Evolutionary conservation across 306 rosid genomes (phyloP).

Genomic region (Trichosanthes truncata): DNA sequence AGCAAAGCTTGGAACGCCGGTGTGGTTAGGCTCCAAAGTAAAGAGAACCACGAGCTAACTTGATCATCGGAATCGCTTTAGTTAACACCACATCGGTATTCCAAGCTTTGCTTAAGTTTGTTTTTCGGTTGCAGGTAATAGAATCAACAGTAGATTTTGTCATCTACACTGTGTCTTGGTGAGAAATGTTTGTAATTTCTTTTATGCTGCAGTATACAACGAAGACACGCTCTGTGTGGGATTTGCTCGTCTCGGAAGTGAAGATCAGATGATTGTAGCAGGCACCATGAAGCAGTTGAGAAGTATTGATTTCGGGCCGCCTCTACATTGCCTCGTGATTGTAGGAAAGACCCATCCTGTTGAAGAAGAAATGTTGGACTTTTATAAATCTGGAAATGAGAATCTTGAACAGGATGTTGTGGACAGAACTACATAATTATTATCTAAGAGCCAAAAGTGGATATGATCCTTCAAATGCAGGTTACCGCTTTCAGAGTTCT

Average conservation of each 20-base stretch:
- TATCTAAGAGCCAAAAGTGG: neutral
- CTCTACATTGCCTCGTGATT: conserved; percentile 91
- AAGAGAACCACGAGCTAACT: neutral
- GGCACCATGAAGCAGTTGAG: conserved; percentile 70
- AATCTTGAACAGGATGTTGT: neutral
- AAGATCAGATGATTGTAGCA: conserved; percentile 62
- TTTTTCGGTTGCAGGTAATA: neutral
- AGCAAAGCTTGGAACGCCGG: neutral
- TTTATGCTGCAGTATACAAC: conserved; percentile 42
- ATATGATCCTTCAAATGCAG: neutral
- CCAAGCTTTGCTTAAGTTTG: neutral
- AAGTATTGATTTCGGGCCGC: conserved; percentile 67
- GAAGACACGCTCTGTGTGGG: conserved; percentile 77
- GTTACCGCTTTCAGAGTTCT: neutral
- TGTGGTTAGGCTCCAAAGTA: neutral
- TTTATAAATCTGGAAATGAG: conserved; percentile 34
- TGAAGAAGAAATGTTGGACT: conserved; percentile 85
- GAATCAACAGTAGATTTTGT: neutral
- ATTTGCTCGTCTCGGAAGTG: conserved; percentile 84
- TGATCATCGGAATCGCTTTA: neutral
- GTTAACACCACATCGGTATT: neutral
- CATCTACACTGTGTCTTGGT: neutral
- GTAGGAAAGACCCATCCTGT: conserved; percentile 77
- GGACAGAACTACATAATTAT: neutral
- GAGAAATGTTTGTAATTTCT: neutral